Conservation (phyloP, 1,139 yeast genomes). For the Geotrichum europaeum region DNA sequence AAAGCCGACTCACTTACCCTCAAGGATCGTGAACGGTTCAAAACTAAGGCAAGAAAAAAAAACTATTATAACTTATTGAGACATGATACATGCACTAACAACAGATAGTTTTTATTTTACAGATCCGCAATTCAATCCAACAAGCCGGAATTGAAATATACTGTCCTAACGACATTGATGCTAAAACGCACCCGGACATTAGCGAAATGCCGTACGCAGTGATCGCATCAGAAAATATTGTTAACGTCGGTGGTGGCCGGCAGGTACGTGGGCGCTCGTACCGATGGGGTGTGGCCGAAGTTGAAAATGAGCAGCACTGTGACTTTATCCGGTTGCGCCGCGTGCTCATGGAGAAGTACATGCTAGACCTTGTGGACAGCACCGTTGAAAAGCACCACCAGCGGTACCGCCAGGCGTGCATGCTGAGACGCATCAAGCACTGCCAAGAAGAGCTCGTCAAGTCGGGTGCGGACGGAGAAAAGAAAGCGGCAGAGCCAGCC, state of each 20-base stretch:
- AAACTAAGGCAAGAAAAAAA: slow-evolving; percentile 28
- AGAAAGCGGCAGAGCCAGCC: background rate
- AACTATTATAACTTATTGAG: background rate
- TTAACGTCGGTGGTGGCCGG: slow-evolving; percentile 34
- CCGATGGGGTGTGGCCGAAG: slow-evolving; percentile 69
- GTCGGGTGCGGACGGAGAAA: slow-evolving; percentile 19
- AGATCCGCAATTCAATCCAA: slow-evolving; percentile 42
- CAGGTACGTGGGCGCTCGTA: slow-evolving; percentile 59
- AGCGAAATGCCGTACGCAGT: slow-evolving; percentile 52
- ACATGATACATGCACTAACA: background rate
- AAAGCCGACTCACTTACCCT: slow-evolving; percentile 64
- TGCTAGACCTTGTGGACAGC: slow-evolving; percentile 69
- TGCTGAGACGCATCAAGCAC: slow-evolving; percentile 61
- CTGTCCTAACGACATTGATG: slow-evolving; percentile 44
- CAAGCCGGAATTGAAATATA: slow-evolving; percentile 52
- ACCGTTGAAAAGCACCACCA: slow-evolving; percentile 82
- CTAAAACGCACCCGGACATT: slow-evolving; percentile 10
- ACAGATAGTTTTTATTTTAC: slow-evolving; percentile 8
- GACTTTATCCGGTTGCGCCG: slow-evolving; percentile 56
- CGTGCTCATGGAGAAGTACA: slow-evolving; percentile 58
- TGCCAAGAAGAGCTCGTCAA: slow-evolving; percentile 44
- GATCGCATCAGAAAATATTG: slow-evolving; percentile 43
- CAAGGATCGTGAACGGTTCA: slow-evolving; percentile 39
- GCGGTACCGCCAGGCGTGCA: slow-evolving; percentile 64
- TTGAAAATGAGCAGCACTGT: slow-evolving; percentile 59